These are phyloP conservation scores for Solanum stenotomum DNA, from an alignment of 257 asterid species.

Conservation along the genomic window DNA sequence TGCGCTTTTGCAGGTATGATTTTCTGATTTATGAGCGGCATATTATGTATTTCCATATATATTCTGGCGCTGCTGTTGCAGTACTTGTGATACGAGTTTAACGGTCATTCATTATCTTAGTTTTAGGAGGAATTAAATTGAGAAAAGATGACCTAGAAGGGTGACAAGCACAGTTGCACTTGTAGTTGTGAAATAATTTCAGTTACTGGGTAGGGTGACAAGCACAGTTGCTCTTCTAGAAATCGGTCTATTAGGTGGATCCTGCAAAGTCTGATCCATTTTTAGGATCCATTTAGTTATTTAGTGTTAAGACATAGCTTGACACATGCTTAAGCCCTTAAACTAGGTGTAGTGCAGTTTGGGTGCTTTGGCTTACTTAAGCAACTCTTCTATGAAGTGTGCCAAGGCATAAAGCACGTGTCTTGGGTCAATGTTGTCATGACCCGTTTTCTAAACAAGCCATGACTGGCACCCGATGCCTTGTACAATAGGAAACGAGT, in stretches of 20 bases:
- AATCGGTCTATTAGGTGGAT: neutral
- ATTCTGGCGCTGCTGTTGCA: neutral
- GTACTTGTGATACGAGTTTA: neutral
- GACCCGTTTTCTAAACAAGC: neutral
- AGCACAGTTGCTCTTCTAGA: neutral
- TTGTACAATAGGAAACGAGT: neutral
- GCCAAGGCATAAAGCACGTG: neutral
- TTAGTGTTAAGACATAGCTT: neutral
- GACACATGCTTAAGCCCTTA: neutral
- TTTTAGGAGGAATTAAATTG: neutral
- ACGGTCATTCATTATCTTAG: neutral
- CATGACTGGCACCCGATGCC: neutral
- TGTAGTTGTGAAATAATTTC: neutral
- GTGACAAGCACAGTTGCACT: neutral
- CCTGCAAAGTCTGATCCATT: neutral
- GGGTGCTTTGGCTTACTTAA: neutral
- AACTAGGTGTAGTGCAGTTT: neutral
- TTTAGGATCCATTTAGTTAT: neutral
- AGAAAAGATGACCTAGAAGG: neutral
- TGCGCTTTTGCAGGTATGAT: conserved; percentile 89
- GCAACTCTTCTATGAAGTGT: neutral
- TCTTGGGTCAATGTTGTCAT: neutral
- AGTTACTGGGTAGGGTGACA: neutral
- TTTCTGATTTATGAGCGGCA: conserved; percentile 25
- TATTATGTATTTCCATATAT: conserved; percentile 6